Base-by-base conservation (phyloP, 2,329 filamentous ascomycete species). In the Exophiala alcalophila region DNA sequence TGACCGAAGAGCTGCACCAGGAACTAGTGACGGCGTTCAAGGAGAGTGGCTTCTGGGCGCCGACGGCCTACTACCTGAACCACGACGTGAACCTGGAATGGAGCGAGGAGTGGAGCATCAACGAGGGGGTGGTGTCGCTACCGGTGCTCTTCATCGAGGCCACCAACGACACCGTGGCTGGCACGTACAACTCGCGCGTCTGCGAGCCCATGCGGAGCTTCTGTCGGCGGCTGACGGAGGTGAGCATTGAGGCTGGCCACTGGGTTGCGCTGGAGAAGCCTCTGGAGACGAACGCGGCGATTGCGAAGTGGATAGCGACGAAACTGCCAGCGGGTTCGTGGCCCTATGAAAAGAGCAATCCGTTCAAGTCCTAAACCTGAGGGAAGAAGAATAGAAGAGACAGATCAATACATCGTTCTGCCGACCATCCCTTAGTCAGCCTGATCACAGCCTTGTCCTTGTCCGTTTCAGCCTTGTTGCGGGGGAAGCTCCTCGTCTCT, bases 191-290 rank as follows among this genome's bases (percentile, higher is more conserved):
- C 8, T 37, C 47, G 3, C 38, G 3, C 3, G 24, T 44, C 12
- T 26, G 24, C 16, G 42, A 47, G 12, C 38, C 41, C 2, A 52
- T 52, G 49, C 24, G 36, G 29, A 44, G 24, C n/a, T 47, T 35
- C 16, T 52, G 49, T 26, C 26, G 42, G 12, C 46, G 47, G 10
- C 24, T 39, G 14, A 41, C 36, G 12, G 36, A 42, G 23, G 47
- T 46, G 14, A 38, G 19, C 15, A 44, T 52, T 19, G 43, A 41
- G 7, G 46, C 47, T 11, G 71, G 74, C n/a, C 92, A 97, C 65
- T 97, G 91, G 90, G 86, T 83, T 32, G 66, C 94, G 60, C 81
- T 79, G 70, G 80, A 95, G 70, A 78, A 77, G 52, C 74, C 83
- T 0, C 76, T 72, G 14, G 78, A 83, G 57, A 77, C 87, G 2